Percentiles rank a stretch among this genome's conserved stretches.
Evolutionary conservation across 2,329 filamentous ascomycete genomes (phyloP).

Genomic region (Colletotrichum trifolii): DNA sequence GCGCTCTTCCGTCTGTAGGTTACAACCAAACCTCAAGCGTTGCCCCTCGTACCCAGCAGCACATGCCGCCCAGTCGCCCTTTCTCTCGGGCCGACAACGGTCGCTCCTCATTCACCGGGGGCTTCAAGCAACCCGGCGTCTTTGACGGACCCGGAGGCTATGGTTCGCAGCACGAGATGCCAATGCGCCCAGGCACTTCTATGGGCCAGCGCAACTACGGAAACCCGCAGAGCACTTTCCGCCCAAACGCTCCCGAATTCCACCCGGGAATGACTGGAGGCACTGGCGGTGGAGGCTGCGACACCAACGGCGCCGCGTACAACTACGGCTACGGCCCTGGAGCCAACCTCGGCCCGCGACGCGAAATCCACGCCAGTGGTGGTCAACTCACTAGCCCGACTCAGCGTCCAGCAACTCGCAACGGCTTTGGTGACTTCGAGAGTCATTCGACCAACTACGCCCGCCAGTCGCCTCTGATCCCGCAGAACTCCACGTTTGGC

Average conservation of each 20-base stretch:
- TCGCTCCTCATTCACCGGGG: conserved; percentile 7
- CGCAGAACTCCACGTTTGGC: neutral
- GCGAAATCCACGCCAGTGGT: conserved; percentile 20
- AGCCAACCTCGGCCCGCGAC: conserved; percentile 19
- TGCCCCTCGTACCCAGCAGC: conserved; percentile 2
- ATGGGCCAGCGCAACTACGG: conserved; percentile 28
- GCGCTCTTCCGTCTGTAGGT: conserved; percentile 29
- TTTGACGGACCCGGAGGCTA: conserved; percentile 1
- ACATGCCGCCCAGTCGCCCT: neutral
- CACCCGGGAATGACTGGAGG: conserved; percentile 40
- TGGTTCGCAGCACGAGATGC: conserved; percentile 5
- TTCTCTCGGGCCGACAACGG: conserved; percentile 22
- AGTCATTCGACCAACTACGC: conserved; percentile 1
- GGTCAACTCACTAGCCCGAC: conserved; percentile 26
- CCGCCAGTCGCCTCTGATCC: conserved; percentile 16
- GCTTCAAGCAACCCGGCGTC: conserved; percentile 9
- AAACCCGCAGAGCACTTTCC: conserved; percentile 40
- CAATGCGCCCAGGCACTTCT: conserved; percentile 26
- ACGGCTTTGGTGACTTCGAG: conserved; percentile 14
- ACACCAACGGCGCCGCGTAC: conserved; percentile 22
- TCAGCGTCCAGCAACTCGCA: conserved; percentile 17
- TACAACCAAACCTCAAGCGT: conserved; percentile 24
- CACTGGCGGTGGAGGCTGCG: neutral
- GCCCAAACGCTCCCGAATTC: conserved; percentile 48
- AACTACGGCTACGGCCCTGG: conserved; percentile 19